Conservation (phyloP, 257 asterid genomes). For the Marsdenia floribunda region DNA sequence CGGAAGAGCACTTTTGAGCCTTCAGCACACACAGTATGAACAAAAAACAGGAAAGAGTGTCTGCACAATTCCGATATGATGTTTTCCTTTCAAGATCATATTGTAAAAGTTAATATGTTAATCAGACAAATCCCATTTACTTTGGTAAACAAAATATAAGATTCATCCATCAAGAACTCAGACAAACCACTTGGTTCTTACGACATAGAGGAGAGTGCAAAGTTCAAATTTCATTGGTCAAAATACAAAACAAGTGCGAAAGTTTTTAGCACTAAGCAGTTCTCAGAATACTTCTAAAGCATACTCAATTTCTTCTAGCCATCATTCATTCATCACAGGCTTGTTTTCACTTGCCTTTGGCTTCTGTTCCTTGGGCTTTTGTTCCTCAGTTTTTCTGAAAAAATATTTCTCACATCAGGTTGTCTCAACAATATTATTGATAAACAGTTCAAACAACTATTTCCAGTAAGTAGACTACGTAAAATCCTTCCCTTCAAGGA, state of each 20-base stretch:
- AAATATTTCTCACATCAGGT: neutral
- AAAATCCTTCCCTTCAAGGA: neutral
- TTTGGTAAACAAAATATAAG: neutral
- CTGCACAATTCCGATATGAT: neutral
- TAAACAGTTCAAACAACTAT: neutral
- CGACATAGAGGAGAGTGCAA: neutral
- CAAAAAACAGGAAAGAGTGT: neutral
- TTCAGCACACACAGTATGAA: neutral
- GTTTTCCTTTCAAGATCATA: neutral
- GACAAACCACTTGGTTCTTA: neutral
- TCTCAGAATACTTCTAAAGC: neutral
- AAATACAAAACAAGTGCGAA: neutral
- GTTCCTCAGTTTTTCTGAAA: constrained; percentile 90
- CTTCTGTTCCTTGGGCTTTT: constrained; percentile 92
- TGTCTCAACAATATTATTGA: too few relatives aligned
- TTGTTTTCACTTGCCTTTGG: constrained; percentile 91
- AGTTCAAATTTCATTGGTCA: constrained; percentile 5
- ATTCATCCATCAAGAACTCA: constrained; percentile 10
- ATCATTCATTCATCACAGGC: constrained; percentile 85
- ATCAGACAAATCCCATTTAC: neutral
- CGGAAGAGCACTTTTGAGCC: neutral
- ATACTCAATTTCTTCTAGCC: constrained; percentile 9
- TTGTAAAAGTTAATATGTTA: neutral
- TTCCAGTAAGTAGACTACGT: neutral
- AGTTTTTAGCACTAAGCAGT: neutral